Evolutionary conservation across 345 rosid genomes (phyloP).

Genomic region (Moricandia moricandioides): DNA sequence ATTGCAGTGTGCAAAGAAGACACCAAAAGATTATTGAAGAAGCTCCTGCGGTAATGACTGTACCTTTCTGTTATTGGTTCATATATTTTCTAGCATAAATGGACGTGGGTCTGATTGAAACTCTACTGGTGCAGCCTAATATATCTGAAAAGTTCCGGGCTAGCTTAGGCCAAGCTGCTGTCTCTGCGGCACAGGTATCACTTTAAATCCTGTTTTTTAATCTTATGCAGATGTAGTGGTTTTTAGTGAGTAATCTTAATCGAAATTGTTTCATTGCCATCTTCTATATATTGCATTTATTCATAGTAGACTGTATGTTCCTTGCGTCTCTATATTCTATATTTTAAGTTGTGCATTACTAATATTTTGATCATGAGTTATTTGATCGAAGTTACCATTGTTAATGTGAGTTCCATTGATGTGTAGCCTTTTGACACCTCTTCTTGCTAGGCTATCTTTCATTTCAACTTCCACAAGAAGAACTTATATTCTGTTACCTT

Average conservation of each 20-base stretch:
- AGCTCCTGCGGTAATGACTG: constrained; percentile 88
- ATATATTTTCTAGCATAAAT: constrained; percentile 9
- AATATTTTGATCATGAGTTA: constrained; percentile 14
- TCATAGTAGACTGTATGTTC: not conserved
- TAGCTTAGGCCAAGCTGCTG: constrained; percentile 82
- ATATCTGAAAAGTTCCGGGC: constrained; percentile 58
- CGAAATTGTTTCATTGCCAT: not conserved
- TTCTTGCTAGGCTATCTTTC: constrained; percentile 29
- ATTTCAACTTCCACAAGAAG: constrained; percentile 32
- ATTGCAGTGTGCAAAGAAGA: constrained; percentile 95
- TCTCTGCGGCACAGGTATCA: constrained; percentile 85
- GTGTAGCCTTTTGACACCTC: constrained; percentile 16
- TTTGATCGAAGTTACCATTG: not conserved
- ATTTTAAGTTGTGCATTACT: not conserved
- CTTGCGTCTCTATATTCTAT: not conserved
- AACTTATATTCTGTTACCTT: constrained; percentile 39
- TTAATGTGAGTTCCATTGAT: constrained; percentile 16
- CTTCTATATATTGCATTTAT: not conserved
- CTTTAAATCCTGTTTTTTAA: constrained; percentile 15
- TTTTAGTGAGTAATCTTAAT: not conserved
- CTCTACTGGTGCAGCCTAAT: constrained; percentile 70
- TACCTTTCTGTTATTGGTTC: constrained; percentile 30
- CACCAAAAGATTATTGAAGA: constrained; percentile 96
- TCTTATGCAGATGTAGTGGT: not conserved
- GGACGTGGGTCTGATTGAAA: constrained; percentile 33